phyloP scores from a whole-genome alignment of 805 yeast species.

The Tetrapisispora arboricola region DNA sequence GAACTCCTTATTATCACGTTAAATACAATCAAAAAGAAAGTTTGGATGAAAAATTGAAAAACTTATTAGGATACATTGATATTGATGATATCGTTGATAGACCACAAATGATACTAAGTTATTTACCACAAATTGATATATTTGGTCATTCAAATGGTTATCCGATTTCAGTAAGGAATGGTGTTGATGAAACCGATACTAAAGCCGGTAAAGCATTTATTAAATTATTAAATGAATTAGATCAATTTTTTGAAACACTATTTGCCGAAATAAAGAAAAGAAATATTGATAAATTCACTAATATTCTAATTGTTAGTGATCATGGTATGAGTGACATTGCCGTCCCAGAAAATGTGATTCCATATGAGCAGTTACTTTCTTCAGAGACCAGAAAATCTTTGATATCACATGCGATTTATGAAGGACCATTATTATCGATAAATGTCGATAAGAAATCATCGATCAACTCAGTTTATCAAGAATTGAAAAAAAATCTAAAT shows the following conservation, averaged over 20 bases:
- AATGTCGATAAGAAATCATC: conserved; percentile 5
- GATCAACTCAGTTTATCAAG: conserved; percentile 34
- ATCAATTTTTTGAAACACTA: conserved; percentile 46
- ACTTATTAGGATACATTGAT: conserved; percentile 63
- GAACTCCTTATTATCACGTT: conserved; percentile 45
- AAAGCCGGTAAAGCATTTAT: conserved; percentile 19
- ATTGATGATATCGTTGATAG: conserved; percentile 34
- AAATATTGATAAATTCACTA: conserved; percentile 54
- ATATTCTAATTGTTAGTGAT: conserved; percentile 72
- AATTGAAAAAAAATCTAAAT: conserved; percentile 30
- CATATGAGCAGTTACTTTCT: conserved; percentile 63
- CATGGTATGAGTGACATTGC: conserved; percentile 92
- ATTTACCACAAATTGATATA: conserved; percentile 77
- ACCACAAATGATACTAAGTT: conserved; percentile 69
- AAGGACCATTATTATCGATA: conserved; percentile 13
- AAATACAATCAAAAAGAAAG: conserved; percentile 53
- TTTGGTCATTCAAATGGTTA: conserved; percentile 68
- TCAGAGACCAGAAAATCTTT: conserved; percentile 16
- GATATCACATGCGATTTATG: conserved; percentile 9
- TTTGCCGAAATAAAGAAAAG: conserved; percentile 40
- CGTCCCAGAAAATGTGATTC: conserved; percentile 29
- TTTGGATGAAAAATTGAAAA: conserved; percentile 41
- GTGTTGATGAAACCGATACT: conserved; percentile 1
- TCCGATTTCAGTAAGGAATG: conserved; percentile 37
- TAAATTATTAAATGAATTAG: conserved; percentile 44